Conservation (phyloP, 176 grass and related monocot species). For the Aegilops tauschii region DNA sequence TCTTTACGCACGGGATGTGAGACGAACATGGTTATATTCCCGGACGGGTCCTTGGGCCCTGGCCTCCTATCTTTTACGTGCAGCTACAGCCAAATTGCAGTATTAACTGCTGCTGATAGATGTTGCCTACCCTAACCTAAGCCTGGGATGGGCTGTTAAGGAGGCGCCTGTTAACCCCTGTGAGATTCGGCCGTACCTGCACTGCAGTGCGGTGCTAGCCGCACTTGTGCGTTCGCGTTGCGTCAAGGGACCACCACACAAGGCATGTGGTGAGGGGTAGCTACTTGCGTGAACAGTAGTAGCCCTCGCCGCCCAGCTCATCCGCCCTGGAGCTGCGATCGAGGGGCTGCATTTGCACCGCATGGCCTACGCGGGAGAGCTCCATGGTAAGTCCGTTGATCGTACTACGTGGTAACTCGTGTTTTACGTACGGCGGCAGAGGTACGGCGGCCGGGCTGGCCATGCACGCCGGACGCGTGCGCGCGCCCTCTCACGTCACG, state of each 20-base stretch:
- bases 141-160: neutral
- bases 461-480: neutral
- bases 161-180: neutral
- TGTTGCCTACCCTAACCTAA: neutral
- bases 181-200: neutral
- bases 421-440: neutral
- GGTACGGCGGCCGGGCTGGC: neutral
- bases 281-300: conserved; percentile 18
- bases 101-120: neutral
- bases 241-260: conserved; percentile 23
- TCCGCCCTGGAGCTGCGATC: conserved; percentile 11
- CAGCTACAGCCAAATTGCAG: neutral
- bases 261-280: neutral
- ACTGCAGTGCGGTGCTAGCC: neutral
- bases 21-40: conserved; percentile 41
- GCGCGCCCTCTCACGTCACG: conserved; percentile 12
- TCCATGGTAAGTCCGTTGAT: neutral
- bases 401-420: no score
- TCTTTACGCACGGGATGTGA: conserved; percentile 10
- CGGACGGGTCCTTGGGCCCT: neutral
- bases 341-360: no score
- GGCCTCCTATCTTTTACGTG: neutral
- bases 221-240: neutral
- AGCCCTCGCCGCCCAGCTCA: neutral
- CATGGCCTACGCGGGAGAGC: neutral